These are phyloP conservation scores for Pseudogymnoascus sp. DNA, from an alignment of 2,329 filamentous ascomycete species.

Conservation along the genomic window DNA sequence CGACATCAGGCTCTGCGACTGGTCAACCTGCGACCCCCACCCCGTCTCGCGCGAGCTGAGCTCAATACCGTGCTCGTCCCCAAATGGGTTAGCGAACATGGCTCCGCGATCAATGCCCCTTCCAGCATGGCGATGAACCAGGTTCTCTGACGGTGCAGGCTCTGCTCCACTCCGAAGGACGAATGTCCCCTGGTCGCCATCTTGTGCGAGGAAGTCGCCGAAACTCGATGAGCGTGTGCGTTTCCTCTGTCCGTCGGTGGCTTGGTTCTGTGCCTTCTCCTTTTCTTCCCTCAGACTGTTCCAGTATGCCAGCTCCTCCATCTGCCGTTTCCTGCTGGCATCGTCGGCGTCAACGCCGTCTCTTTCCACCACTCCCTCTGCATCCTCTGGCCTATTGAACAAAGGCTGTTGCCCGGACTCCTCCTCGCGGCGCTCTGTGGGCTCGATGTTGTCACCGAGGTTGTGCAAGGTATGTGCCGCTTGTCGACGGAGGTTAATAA, in stretches of 20 bases:
- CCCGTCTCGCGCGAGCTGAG: slow-evolving; percentile 14
- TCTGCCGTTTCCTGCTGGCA: slow-evolving; percentile 50
- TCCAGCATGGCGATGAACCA: slow-evolving; percentile 39
- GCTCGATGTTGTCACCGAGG: slow-evolving; percentile 49
- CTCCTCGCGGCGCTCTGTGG: slow-evolving; percentile 30
- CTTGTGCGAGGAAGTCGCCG: slow-evolving; percentile 47
- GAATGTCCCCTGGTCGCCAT: slow-evolving; percentile 46
- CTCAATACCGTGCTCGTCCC: slow-evolving; percentile 29
- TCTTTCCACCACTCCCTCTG: slow-evolving; percentile 51
- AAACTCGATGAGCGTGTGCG: slow-evolving; percentile 32
- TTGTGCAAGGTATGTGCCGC: slow-evolving; percentile 53
- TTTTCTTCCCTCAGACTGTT: slow-evolving; percentile 48
- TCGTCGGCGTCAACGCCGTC: slow-evolving; percentile 53
- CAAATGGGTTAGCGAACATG: slow-evolving; percentile 51
- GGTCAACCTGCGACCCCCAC: slow-evolving; percentile 33
- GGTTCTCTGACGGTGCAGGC: slow-evolving; percentile 24
- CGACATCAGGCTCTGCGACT: slow-evolving; percentile 36
- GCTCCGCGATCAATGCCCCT: slow-evolving; percentile 38
- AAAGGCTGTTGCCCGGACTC: slow-evolving; percentile 35
- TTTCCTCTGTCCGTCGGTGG: slow-evolving; percentile 23
- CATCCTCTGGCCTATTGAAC: slow-evolving; percentile 60
- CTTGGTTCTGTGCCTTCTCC: slow-evolving; percentile 27
- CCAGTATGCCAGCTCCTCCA: slow-evolving; percentile 60
- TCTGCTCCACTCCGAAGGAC: slow-evolving; percentile 52
- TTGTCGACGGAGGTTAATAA: slow-evolving; percentile 52